Base-by-base conservation (phyloP, 2,329 filamentous ascomycete species). In the Cercospora zeina region DNA sequence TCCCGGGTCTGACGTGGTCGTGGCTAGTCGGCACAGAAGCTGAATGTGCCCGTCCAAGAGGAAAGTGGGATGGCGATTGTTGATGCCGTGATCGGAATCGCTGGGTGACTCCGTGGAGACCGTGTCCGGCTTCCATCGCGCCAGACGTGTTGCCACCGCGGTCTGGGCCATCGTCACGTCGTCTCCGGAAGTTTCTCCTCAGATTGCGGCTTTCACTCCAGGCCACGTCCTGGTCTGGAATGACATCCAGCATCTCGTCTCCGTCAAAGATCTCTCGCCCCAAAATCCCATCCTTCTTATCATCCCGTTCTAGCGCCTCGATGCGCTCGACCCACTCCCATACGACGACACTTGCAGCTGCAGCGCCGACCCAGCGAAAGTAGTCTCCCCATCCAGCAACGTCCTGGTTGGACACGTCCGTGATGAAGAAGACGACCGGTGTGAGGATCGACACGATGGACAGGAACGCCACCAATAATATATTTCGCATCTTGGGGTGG, bases 251-350 rank as follows among this genome's bases (percentile, higher is more conserved):
- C 88, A 95, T 96, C 73, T 96, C 93, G 70, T 97, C 93, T 3
- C 92, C 93, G 69, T 97, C 93, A 71, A 96, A 96, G 0, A 97
- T 87, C 72, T 97, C 93, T 66, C 93, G 83, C 3, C 93, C 93
- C 1, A 97, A 78, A 59, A 97, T 96, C 0, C 93, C 93, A 69
- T 96, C 92, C 76, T 96, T 96, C 77, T 93, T 91, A 74, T 96
- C 92, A 75, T 96, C 92, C 68, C 93, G 86, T 78, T 97, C 93
- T 64, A 96, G 77, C 0, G 92, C 91, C 75, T 97, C 93, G 54
- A 97, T 97, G 27, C 93, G 85, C 76, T 97, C 93, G 2, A 97
- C 93, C 93, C 93, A 97, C 76, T 97, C 93, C 93, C 93, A 97
- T 1, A 97, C 93, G 21, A 96, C 90, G n/a, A 96, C 93, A 77